phyloP scores from a whole-genome alignment of 139 green algal species.

The Dunaliella sp. region DNA sequence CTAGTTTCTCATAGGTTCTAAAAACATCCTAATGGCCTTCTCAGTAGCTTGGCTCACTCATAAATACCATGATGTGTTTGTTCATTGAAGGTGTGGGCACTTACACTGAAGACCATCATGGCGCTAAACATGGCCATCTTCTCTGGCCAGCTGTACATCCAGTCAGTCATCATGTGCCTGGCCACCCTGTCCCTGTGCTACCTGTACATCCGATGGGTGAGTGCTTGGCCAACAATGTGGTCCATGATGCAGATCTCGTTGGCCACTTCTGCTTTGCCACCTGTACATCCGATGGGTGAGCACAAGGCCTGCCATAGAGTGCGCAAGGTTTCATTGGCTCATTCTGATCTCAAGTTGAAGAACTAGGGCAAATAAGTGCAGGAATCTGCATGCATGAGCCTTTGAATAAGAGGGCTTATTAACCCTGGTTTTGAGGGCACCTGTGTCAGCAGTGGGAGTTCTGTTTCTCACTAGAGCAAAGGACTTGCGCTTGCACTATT shows the following conservation, averaged over 20 bases:
- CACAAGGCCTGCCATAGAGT: neutral
- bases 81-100: conserved; percentile 22
- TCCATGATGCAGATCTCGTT: neutral
- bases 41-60: too few species aligned
- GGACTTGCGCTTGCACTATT: too few species aligned
- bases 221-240: neutral
- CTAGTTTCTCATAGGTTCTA: too few species aligned
- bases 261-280: conserved; percentile 27
- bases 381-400: too few species aligned
- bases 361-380: too few species aligned
- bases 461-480: too few species aligned
- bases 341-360: too few species aligned
- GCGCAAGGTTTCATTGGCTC: neutral
- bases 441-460: too few species aligned
- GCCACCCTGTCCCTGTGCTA: conserved; percentile 30
- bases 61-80: too few species aligned
- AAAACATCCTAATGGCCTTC: too few species aligned
- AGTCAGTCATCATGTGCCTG: conserved; percentile 22
- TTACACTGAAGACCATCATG: conserved; percentile 32
- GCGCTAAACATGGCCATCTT: conserved; percentile 17
- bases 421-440: too few species aligned
- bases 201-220: conserved; percentile 30
- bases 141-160: conserved; percentile 22
- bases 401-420: too few species aligned
- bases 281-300: conserved; percentile 31